Evolutionary conservation across 2,329 filamentous ascomycete species (phyloP).

Genomic region (Fusarium haematococcum): DNA sequence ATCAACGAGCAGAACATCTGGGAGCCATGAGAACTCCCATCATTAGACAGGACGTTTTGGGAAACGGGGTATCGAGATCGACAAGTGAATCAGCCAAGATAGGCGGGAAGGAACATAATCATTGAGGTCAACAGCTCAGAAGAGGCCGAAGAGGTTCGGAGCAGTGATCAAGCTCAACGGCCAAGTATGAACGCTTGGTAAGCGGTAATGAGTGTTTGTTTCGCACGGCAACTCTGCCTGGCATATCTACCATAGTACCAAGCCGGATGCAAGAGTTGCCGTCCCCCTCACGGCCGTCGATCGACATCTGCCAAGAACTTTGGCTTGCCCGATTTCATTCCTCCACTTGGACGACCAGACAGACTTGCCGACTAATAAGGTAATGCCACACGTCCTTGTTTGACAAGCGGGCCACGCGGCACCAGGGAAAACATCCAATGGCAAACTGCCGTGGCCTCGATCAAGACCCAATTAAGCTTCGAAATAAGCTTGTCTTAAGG

Average conservation of each 20-base stretch:
- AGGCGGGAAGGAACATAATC: background rate
- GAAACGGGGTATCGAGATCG: background rate
- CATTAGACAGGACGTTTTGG: background rate
- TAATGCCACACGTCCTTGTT: background rate
- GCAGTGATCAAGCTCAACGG: background rate
- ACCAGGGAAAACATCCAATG: background rate
- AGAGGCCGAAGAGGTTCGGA: conserved; percentile 30
- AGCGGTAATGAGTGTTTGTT: conserved; percentile 10
- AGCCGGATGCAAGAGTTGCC: conserved; percentile 40
- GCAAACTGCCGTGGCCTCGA: background rate
- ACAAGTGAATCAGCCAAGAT: background rate
- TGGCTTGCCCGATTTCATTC: conserved; percentile 14
- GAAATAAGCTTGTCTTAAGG: conserved; percentile 43
- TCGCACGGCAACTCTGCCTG: conserved; percentile 1
- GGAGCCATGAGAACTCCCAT: background rate
- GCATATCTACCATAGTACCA: conserved; percentile 19
- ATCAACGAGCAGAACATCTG: background rate
- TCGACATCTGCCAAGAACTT: conserved; percentile 35
- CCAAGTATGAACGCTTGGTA: conserved; percentile 7
- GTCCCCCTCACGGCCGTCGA: conserved; percentile 16
- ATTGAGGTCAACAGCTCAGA: background rate
- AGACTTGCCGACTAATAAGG: background rate
- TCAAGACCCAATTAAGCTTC: conserved; percentile 34
- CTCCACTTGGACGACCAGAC: background rate
- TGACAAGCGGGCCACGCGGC: conserved; percentile 1